These are phyloP conservation scores for Candida fluviatilis DNA, from an alignment of 805 yeast species.

Conservation along the genomic window DNA sequence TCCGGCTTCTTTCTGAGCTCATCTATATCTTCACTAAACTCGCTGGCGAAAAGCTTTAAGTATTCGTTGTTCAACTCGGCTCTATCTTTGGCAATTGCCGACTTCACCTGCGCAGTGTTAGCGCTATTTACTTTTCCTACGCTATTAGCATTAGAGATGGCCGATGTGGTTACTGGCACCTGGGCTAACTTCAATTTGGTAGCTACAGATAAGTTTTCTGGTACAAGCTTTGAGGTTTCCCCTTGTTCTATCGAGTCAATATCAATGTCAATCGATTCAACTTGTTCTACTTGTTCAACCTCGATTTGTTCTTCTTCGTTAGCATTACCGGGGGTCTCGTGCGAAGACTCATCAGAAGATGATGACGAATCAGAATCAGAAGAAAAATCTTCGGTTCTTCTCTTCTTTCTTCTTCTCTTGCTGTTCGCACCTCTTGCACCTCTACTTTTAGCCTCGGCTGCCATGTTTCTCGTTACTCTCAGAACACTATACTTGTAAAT, in stretches of 20 bases:
- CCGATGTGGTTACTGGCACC: slow-evolving; percentile 21
- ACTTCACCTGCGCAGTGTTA: slow-evolving; percentile 9
- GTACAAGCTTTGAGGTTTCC: not conserved
- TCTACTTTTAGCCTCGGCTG: slow-evolving; percentile 2
- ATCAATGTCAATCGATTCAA: slow-evolving; percentile 13
- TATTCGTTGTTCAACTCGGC: slow-evolving; percentile 46
- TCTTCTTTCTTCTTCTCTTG: slow-evolving; percentile 63
- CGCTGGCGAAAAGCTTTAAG: slow-evolving; percentile 50
- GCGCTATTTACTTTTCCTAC: slow-evolving; percentile 9
- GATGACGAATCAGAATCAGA: slow-evolving; percentile 48
- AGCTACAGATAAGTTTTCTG: slow-evolving; percentile 1
- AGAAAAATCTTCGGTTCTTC: slow-evolving; percentile 77
- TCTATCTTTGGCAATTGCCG: slow-evolving; percentile 15
- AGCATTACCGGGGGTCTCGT: slow-evolving; percentile 1
- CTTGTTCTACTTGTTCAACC: slow-evolving; percentile 12
- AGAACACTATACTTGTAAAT: no score
- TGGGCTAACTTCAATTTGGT: slow-evolving; percentile 7
- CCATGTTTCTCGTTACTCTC: not conserved
- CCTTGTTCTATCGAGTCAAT: slow-evolving; percentile 4
- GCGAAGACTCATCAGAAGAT: slow-evolving; percentile 17
- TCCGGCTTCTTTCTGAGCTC: slow-evolving; percentile 59
- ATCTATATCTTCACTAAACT: slow-evolving; percentile 60
- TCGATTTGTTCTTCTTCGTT: slow-evolving; percentile 9
- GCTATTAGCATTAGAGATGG: slow-evolving; percentile 10
- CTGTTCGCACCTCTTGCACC: not conserved